Conservation (phyloP, 1,139 yeast genomes). For the Yamadazyma triangularis region DNA sequence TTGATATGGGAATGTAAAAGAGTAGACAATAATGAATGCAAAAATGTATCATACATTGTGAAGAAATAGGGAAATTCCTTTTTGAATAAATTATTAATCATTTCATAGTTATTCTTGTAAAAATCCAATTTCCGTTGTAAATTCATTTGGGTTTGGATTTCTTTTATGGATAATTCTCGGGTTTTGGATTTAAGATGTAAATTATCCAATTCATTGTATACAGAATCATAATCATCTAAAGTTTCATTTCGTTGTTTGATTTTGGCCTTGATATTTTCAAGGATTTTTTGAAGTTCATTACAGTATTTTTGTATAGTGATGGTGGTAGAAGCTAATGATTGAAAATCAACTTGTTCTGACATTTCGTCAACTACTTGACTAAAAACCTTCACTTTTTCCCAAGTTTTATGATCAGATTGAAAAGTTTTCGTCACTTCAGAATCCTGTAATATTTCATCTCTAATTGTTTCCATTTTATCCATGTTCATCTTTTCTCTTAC, state of each 20-base stretch:
- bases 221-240: constrained; percentile 33
- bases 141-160: constrained; percentile 23
- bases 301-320: constrained; percentile 2
- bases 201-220: constrained; percentile 20
- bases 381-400: constrained; percentile 12
- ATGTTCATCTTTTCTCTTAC: constrained; percentile 9
- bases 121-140: constrained; percentile 30
- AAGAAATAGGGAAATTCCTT: constrained; percentile 37
- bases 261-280: constrained; percentile 22
- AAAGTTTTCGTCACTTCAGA: constrained; percentile 4
- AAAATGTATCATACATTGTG: constrained; percentile 17
- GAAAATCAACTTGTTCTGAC: neutral
- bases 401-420: constrained; percentile 10
- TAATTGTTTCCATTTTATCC: constrained; percentile 4
- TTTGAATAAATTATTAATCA: constrained; percentile 28
- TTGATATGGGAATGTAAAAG: constrained; percentile 16
- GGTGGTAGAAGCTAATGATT: neutral
- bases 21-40: constrained; percentile 4
- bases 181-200: constrained; percentile 20
- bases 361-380: neutral
- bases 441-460: constrained; percentile 1
- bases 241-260: constrained; percentile 27
- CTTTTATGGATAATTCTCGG: constrained; percentile 23
- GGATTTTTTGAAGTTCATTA: constrained; percentile 13
- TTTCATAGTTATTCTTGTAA: constrained; percentile 22